Evolutionary conservation across 2,329 filamentous ascomycete genomes (phyloP), one percentile per base, ranked within the genome.

Genomic region (Neopestalotiopsis sp.): DNA sequence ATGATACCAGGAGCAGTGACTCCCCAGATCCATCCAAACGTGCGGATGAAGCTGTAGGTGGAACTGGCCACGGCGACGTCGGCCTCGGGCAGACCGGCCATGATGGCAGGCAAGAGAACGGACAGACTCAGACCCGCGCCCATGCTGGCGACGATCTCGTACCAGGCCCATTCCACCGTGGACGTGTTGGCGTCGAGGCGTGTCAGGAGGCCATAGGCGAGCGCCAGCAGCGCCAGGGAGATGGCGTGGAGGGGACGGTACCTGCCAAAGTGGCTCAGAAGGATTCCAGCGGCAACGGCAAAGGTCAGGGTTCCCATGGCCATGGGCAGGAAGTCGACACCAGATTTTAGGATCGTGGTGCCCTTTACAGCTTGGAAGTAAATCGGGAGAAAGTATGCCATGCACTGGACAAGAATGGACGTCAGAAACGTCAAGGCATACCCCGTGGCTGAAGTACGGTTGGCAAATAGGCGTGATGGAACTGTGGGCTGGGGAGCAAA

Each of bases 331-430:
- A 64, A 9, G 79, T 74, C 10, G 75, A 78, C 0, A 78, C 72
- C 1, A 75, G 70, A 0, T 70, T 70, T 0, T 82, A 76, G 0
- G 75, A 74, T 4, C 0, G 74, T 71, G 4, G 76, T 71, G 1
- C 74, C 62, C 2, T 75, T 74, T 0, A 85, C 80, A 1, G 76
- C 78, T 67, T 85, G 82, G 71, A 85, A 84, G 71, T 84, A 86
- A 5, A 85, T 72, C 0, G 83, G 82, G 1, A 85, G 67, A 70
- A 84, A 85, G 74, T 79, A 82, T 32, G 78, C 71, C 7, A 74
- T 68, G 77, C 80, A 82, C 52, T 76, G 76, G 2, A 76, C 65
- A 3, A 82, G 70, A 2, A 84, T 68, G 4, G 75, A 74, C 20
- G 81, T 77, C 1, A 83, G 56, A 61, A 83, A 81, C 1, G 77